phyloP scores from a whole-genome alignment of 1,139 yeast species.

The Suhomyces panamericanus region DNA sequence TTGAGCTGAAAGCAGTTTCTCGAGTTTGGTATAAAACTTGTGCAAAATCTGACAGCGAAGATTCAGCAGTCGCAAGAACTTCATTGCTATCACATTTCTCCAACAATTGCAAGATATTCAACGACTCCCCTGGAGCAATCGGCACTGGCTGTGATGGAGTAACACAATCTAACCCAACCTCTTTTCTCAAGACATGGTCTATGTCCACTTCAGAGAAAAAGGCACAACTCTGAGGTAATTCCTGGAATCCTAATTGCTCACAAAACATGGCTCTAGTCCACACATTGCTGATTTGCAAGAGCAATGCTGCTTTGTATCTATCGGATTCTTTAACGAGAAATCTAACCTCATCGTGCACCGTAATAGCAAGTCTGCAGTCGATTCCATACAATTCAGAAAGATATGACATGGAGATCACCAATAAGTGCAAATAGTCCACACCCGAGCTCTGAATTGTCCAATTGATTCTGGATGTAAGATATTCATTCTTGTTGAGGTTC shows the following conservation, averaged over 20 bases:
- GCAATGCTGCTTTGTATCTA: slow-evolving; percentile 70
- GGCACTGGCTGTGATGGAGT: slow-evolving; percentile 83
- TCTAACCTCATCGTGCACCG: slow-evolving; percentile 95
- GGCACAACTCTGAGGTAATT: slow-evolving; percentile 92
- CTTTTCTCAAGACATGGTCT: slow-evolving; percentile 84
- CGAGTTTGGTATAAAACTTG: slow-evolving; percentile 24
- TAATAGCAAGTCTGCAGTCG: slow-evolving; percentile 77
- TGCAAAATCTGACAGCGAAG: neutral
- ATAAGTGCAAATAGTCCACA: slow-evolving; percentile 87
- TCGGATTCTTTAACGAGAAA: slow-evolving; percentile 76
- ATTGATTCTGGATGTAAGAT: slow-evolving; percentile 86
- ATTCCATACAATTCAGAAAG: slow-evolving; percentile 62
- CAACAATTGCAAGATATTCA: slow-evolving; percentile 58
- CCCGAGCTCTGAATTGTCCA: slow-evolving; percentile 99
- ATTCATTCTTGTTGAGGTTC: slow-evolving; percentile 65
- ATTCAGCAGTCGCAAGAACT: neutral
- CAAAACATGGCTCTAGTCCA: slow-evolving; percentile 98
- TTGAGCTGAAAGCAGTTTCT: slow-evolving; percentile 24
- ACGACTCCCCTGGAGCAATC: slow-evolving; percentile 76
- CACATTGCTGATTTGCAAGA: slow-evolving; percentile 82
- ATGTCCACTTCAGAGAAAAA: slow-evolving; percentile 93
- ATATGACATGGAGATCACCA: slow-evolving; percentile 87
- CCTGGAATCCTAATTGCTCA: slow-evolving; percentile 85
- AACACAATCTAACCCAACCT: slow-evolving; percentile 81
- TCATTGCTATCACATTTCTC: slow-evolving; percentile 17